Evolutionary conservation across 768 basidiomycete species (phyloP).

Genomic region (Boletus subparvulus): DNA sequence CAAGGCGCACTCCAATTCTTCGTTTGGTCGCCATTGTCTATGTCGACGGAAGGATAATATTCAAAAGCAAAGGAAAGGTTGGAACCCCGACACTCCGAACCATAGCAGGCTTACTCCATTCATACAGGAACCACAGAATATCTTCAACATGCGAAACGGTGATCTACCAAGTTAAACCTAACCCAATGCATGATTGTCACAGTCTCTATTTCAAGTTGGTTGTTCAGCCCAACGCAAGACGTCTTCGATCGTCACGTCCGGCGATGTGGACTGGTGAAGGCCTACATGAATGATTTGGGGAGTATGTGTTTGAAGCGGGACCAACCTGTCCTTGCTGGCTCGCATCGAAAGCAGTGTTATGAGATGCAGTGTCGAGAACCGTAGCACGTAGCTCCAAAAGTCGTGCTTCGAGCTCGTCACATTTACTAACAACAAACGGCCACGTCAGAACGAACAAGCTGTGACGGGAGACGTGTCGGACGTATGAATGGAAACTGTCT

Average conservation of each 20-base stretch:
- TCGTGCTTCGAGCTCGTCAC: constrained; percentile 64
- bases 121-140: neutral
- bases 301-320: neutral
- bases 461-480: constrained; percentile 36
- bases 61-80: neutral
- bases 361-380: constrained; percentile 15
- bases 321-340: constrained; percentile 20
- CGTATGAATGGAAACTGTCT: constrained; percentile 69
- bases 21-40: constrained; percentile 64
- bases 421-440: constrained; percentile 49
- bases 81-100: constrained; percentile 22
- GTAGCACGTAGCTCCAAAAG: constrained; percentile 51
- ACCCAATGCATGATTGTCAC: neutral
- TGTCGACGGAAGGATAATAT: neutral
- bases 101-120: neutral
- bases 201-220: constrained; percentile 20
- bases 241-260: constrained; percentile 34
- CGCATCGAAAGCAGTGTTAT: neutral
- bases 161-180: neutral
- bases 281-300: neutral
- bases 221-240: constrained; percentile 62
- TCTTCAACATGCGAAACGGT: neutral
- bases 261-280: constrained; percentile 9
- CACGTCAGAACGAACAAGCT: constrained; percentile 6
- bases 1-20: constrained; percentile 73